Percentiles rank a stretch among this genome's conserved stretches.
phyloP scores from a whole-genome alignment of 192 early-diverging fungal species.

The Helicostylum pulchrum region DNA sequence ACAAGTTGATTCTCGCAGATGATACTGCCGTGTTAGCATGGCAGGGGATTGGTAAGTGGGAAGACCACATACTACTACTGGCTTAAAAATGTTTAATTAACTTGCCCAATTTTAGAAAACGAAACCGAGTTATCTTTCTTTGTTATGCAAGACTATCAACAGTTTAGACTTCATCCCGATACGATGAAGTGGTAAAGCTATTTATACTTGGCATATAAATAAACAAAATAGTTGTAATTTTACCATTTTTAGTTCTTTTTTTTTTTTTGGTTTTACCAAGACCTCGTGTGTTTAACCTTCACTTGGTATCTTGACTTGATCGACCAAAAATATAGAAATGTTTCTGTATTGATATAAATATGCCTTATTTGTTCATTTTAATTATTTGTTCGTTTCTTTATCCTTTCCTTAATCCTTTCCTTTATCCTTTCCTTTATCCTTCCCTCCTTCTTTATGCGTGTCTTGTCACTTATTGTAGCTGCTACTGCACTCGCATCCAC shows the following conservation, averaged over 20 bases:
- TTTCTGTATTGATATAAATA: too few relatives aligned
- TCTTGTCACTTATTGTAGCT: neutral
- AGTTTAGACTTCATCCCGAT: conserved; percentile 72
- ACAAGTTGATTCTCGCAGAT: conserved; percentile 58
- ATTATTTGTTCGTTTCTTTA: neutral
- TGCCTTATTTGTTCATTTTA: neutral
- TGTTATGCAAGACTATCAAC: conserved; percentile 64
- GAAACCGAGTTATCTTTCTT: conserved; percentile 88
- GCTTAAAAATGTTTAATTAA: conserved; percentile 11
- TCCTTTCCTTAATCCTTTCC: neutral
- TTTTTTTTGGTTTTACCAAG: neutral
- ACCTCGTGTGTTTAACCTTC: too few relatives aligned
- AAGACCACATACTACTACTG: neutral
- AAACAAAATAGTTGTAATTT: conserved; percentile 7
- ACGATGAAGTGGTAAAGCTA: conserved; percentile 65
- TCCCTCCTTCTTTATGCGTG: neutral
- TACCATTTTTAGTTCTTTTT: neutral
- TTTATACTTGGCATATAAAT: neutral
- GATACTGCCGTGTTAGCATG: conserved; percentile 49
- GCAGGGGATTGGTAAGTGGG: conserved; percentile 57
- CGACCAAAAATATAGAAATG: too few relatives aligned
- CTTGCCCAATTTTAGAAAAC: conserved; percentile 46
- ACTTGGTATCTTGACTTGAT: too few relatives aligned
- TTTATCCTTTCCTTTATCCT: conserved; percentile 3
- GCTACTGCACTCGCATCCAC: neutral